Evolutionary conservation across 1,139 yeast species (phyloP), one percentile per base, ranked within the genome.

Genomic region (Candida sanyaensis): DNA sequence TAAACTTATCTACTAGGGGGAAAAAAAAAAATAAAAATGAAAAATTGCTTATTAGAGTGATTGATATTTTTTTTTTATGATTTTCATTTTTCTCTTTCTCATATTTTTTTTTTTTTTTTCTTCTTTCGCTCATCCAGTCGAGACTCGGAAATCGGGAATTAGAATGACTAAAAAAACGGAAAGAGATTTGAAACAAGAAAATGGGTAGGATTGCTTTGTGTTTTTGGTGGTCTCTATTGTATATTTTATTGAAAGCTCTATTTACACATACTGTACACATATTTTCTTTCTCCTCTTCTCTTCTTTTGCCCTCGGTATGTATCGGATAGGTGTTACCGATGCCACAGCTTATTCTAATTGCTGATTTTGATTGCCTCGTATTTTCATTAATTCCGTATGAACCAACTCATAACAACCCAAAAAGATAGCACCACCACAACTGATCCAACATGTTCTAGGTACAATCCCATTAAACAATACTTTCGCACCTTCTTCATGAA

Each of bases 341-440:
- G 12, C 2, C 13, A n/a, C 13, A n/a, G 32, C 1, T 30, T 30
- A 30, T 6, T 2, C 13, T 30, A 30, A n/a, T 4, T 11, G 10
- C 3, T 26, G 6, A 8, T 26, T 8, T 4, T 26, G 28, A 8
- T 6, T 6, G 21, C 27, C 27, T 7, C 27, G 17, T 23, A 34
- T 40, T 30, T 31, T 44, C 39, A 40, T 47, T 36, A 50, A 39
- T 34, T 52, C 52, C 27, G 34, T 43, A 50, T 65, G 82, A 4
- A 86, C 92, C 24, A 86, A 68, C 66, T 93, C 99, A 62, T 93
- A 93, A 50, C 90, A 89, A 3, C 99, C 99, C 49, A 93, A 75
- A 70, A 95, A 93, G 33, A 95, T 90, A 29, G 98, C 97, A 17
- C 99, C 99, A 13, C 99, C 99, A 4, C 96, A 95, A 70, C 96